Conservation (phyloP, 1,284 basidiomycete genomes). For the Cryptococcus sp. region DNA sequence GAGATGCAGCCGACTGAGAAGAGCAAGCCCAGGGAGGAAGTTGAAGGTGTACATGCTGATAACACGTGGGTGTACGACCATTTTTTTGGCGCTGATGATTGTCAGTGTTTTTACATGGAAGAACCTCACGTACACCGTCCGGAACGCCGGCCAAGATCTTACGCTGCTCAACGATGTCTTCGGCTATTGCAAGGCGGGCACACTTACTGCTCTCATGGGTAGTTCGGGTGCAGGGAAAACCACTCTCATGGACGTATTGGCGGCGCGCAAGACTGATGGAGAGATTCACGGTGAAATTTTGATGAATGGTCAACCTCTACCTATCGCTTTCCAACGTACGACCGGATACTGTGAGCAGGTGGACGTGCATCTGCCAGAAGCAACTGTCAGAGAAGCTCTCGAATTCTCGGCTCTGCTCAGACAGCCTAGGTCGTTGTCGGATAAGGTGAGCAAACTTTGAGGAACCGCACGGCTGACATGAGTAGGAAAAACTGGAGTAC, state of each 20-base stretch:
- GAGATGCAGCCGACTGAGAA: conserved; percentile 33
- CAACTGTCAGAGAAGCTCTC: conserved; percentile 73
- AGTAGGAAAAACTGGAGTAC: conserved; percentile 56
- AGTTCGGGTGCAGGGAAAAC: conserved; percentile 54
- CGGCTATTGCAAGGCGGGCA: conserved; percentile 58
- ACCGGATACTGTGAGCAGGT: conserved; percentile 55
- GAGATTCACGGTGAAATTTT: conserved; percentile 52
- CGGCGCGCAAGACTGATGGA: conserved; percentile 51
- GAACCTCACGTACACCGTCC: conserved; percentile 55
- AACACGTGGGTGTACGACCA: conserved; percentile 24
- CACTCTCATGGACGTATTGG: conserved; percentile 55
- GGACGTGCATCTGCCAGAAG: conserved; percentile 44
- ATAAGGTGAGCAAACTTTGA: conserved; percentile 49
- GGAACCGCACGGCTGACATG: not conserved
- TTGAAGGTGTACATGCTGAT: conserved; percentile 20
- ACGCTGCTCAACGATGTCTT: conserved; percentile 56
- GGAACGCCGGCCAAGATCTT: conserved; percentile 49
- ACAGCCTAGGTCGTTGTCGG: conserved; percentile 66
- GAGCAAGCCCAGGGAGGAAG: conserved; percentile 1
- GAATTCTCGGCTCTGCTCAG: conserved; percentile 78
- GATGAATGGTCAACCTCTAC: conserved; percentile 55
- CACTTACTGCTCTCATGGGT: conserved; percentile 57
- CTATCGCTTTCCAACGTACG: conserved; percentile 57
- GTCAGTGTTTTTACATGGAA: conserved; percentile 53
- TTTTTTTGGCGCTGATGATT: not conserved